phyloP scores from a whole-genome alignment of 495 filamentous ascomycete genomes.

The Aspergillus wentii region DNA sequence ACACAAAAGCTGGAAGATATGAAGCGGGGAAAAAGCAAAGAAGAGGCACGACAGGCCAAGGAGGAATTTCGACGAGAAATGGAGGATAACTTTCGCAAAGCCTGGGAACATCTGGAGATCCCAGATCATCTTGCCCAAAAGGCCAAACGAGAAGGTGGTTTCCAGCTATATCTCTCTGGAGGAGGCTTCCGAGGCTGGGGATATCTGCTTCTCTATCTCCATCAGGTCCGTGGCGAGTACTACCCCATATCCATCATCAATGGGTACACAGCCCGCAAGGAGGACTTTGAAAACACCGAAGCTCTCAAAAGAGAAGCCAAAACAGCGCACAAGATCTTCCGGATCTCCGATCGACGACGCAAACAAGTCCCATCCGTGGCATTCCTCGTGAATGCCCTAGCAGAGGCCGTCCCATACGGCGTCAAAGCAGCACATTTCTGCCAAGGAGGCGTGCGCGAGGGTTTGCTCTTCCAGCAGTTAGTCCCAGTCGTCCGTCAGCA shows the following conservation, averaged over 20 bases:
- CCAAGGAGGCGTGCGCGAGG: constrained; percentile 82
- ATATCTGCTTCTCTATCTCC: constrained; percentile 64
- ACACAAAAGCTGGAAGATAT: constrained; percentile 51
- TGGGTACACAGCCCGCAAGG: constrained; percentile 61
- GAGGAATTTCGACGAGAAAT: constrained; percentile 53
- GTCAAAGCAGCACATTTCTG: constrained; percentile 77
- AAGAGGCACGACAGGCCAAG: constrained; percentile 21
- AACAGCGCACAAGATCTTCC: constrained; percentile 55
- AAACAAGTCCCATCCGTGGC: constrained; percentile 80
- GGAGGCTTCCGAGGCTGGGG: constrained; percentile 92
- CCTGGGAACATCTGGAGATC: constrained; percentile 54
- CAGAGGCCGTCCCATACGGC: constrained; percentile 56
- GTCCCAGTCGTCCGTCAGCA: constrained; percentile 55
- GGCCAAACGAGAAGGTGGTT: constrained; percentile 42
- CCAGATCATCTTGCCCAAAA: constrained; percentile 45
- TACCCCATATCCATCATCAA: constrained; percentile 88
- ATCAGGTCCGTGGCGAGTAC: constrained; percentile 55
- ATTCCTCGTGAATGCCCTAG: constrained; percentile 67
- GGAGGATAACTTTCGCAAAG: constrained; percentile 50
- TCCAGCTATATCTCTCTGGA: constrained; percentile 76
- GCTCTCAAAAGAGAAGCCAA: constrained; percentile 49
- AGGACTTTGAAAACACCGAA: constrained; percentile 57
- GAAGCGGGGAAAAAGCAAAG: constrained; percentile 27
- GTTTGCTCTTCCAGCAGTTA: constrained; percentile 61
- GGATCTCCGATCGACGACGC: constrained; percentile 76